Base-by-base conservation (phyloP, 2,329 filamentous ascomycete species). In the Stenocarpella maydis region DNA sequence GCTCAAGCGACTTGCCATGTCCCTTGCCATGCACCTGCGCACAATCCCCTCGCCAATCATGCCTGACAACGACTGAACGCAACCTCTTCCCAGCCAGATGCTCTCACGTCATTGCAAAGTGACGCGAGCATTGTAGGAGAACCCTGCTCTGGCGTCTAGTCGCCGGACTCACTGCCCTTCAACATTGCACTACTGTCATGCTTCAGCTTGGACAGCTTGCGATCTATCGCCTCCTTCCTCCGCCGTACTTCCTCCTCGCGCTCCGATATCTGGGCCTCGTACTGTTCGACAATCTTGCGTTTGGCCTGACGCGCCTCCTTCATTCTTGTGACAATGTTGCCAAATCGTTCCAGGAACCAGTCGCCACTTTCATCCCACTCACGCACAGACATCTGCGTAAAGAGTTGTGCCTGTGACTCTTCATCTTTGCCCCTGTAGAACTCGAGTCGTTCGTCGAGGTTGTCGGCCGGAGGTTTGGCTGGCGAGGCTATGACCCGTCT, bases 341-440 rank as follows among this genome's bases (percentile, higher is more conserved):
- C 78, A 71, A 90, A 89, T 71, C 83, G 84, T 52, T 83, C 82
- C 26, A 88, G 78, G 68, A 90, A 88, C 87, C 87, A 90, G 72
- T 89, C 86, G 6, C 87, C 87, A 1, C 86, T 83, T 17, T 83
- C 80, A 73, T 90, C 87, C 87, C 87, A 90, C 65, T 89, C 87
- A 19, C 82, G 78, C 17, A 88, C 80, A 1, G 84, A 77, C 82
- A 89, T 85, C 65, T 81, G 81, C 3, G 80, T 81, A 74, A 89
- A 88, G 66, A 89, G 84, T 0, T 81, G 76, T 39, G 78, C 79
- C 73, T 87, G 85, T 31, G 72, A 70, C 31, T 70, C 71, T 60
- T 83, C 82, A 10, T 80, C 79, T 67, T 84, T 81, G 65, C 77
- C 78, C 70, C 83, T 83, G 75, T 83, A 86, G 72, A 88, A 83